Conservation (phyloP, 345 rosid species). For the Draba incana region DNA sequence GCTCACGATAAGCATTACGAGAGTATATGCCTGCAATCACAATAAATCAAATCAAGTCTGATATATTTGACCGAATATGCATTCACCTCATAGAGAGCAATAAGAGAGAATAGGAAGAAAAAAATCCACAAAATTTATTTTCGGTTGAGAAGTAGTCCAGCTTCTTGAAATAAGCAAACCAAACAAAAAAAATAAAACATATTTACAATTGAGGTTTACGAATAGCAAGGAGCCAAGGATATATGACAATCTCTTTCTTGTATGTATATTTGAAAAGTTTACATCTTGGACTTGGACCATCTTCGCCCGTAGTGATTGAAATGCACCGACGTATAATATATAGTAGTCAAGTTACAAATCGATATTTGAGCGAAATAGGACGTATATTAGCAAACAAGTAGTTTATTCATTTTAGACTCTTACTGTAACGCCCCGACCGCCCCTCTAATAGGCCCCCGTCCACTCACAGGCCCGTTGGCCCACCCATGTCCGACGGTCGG, state of each 20-base stretch:
- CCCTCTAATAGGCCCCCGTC: too few relatives aligned
- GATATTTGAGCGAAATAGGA: neutral
- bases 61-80: neutral
- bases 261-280: slow-evolving; percentile 94
- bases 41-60: neutral
- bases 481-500: too few relatives aligned
- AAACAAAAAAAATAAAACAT: too few relatives aligned
- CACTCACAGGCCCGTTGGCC: too few relatives aligned
- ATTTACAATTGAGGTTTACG: slow-evolving; percentile 1
- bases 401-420: too few relatives aligned
- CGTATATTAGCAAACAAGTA: neutral
- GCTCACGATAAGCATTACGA: slow-evolving; percentile 92
- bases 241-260: slow-evolving; percentile 98
- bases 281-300: slow-evolving; percentile 95
- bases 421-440: too few relatives aligned
- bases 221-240: slow-evolving; percentile 51
- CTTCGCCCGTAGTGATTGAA: slow-evolving; percentile 88
- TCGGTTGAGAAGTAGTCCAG: slow-evolving; percentile 99
- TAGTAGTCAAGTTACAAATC: slow-evolving; percentile 9
- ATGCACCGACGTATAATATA: slow-evolving; percentile 84
- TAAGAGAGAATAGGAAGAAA: neutral
- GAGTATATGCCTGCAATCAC: slow-evolving; percentile 78
- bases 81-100: neutral
- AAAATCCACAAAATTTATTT: slow-evolving; percentile 53
- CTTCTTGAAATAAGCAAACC: slow-evolving; percentile 96